Evolutionary conservation across 768 basidiomycete genomes (phyloP), one percentile per base, ranked within the genome.

Genomic region (Psilocybe cubensis): DNA sequence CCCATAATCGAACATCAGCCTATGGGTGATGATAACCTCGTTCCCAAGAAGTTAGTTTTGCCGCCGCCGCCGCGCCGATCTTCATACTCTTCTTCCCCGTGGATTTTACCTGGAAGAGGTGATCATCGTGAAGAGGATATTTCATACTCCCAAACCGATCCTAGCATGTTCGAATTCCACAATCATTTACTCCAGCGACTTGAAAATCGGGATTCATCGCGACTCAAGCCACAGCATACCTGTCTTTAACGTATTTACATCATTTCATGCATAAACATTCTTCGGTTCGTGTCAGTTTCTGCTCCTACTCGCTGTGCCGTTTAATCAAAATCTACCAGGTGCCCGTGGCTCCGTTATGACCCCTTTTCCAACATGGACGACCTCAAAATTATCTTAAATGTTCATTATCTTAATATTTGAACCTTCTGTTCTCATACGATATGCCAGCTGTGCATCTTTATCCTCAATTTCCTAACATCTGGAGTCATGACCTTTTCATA

Each of bases 111-210:
- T 9, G 73, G 73, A 12, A 69, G 66, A 52, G 68, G 66, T 38
- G 70, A 73, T 40, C 38, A 52, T 25, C 59, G 65, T 25, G 70
- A 72, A 53, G 72, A 69, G 38, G 74, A 76, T 42, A 58, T 63
- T 24, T 66, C 70, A 18, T 75, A 73, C 38, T 66, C 72, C 1
- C 74, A 74, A 27, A 54, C 66, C 9, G 74, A 76, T 56, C 62
- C 70, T 10, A 66, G 66, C 44, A 67, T 66, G 4, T 68, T 75
- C 25, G 75, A 76, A 43, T 79, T 79, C 55, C 72, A 76, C 55
- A 70, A 74, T 50, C 74, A 79, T 57, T 66, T 81, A 20, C 65
- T 76, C 45, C 73, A 69, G 31, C 74, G 77, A 40, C 77, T 79
- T 35, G 76, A 79, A 54, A 74, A 68, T 55, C 71, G 70, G 60